These are phyloP conservation scores for Pichia nanzhaoensis DNA, from an alignment of 805 yeast species.

Conservation along the genomic window DNA sequence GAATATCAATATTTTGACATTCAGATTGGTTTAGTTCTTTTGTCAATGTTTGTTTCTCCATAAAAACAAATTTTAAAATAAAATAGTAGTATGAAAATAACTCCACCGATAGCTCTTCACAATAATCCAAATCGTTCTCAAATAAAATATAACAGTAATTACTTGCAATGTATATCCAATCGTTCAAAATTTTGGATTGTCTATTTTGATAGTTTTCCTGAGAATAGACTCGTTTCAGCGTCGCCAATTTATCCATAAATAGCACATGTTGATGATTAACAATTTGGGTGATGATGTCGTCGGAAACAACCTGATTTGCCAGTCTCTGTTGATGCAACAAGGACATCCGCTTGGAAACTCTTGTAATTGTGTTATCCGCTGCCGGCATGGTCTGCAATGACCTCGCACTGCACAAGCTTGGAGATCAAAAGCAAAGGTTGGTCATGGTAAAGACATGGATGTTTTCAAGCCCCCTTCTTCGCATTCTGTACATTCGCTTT, in stretches of 20 bases:
- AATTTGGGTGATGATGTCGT: not conserved
- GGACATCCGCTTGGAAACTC: constrained; percentile 2
- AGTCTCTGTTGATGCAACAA: constrained; percentile 1
- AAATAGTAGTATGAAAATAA: constrained; percentile 8
- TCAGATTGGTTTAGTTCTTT: not conserved
- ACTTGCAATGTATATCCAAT: constrained; percentile 11
- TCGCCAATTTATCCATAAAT: not conserved
- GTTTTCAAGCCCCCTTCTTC: no score
- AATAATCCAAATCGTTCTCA: constrained; percentile 4
- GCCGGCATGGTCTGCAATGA: no score
- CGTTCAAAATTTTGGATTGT: constrained; percentile 2
- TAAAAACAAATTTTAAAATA: constrained; percentile 2
- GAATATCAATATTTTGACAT: constrained; percentile 3
- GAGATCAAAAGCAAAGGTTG: no score
- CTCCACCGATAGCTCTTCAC: constrained; percentile 8
- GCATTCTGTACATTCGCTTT: no score
- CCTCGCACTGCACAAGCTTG: no score
- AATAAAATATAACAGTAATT: constrained; percentile 5
- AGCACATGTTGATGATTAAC: constrained; percentile 1
- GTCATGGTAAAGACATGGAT: no score
- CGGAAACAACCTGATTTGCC: not conserved
- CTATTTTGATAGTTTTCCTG: not conserved
- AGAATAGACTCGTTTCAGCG: constrained; percentile 1
- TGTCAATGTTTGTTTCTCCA: no score
- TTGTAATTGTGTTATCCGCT: not conserved